A percentile compares a stretch with the other conserved stretches of the same genome.
Conservation (phyloP, 331 rosid genomes). For the Rosa hybrid region DNA sequence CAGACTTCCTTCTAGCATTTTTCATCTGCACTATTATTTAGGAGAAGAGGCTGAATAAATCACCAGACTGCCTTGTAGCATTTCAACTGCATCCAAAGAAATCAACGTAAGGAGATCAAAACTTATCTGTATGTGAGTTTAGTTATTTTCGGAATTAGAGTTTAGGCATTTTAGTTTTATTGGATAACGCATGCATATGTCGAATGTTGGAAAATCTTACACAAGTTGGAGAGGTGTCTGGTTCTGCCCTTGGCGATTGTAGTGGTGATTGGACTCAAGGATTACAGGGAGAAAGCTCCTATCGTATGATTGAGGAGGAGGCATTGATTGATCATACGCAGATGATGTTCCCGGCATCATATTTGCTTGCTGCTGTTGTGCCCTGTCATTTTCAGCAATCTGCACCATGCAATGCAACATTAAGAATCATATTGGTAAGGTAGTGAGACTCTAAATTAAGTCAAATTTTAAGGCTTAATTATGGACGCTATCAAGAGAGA, state of each 20-base stretch:
- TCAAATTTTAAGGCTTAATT: not conserved
- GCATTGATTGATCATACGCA: slow-evolving; percentile 45
- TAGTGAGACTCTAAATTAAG: not conserved
- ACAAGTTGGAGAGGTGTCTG: slow-evolving; percentile 83
- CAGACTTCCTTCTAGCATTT: not conserved
- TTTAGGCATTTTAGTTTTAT: not conserved
- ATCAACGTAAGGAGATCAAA: not conserved
- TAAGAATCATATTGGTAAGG: not conserved
- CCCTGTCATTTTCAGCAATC: slow-evolving; percentile 86
- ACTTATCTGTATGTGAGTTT: not conserved
- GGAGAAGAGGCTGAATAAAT: not conserved
- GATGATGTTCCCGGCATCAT: slow-evolving; percentile 53
- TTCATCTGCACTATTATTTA: not conserved
- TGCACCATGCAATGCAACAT: slow-evolving; percentile 26
- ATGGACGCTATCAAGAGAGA: not conserved
- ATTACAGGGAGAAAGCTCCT: slow-evolving; percentile 59
- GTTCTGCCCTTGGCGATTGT: slow-evolving; percentile 54
- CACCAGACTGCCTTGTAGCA: slow-evolving; percentile 1
- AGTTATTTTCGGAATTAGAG: not conserved
- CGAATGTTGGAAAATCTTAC: slow-evolving; percentile 36
- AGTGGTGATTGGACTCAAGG: slow-evolving; percentile 53
- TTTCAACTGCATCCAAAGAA: slow-evolving; percentile 33
- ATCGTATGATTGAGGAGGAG: slow-evolving; percentile 55
- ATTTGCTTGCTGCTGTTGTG: slow-evolving; percentile 54
- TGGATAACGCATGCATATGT: not conserved